Evolutionary conservation across 2,329 filamentous ascomycete genomes (phyloP).

Genomic region (Fusarium sp.): DNA sequence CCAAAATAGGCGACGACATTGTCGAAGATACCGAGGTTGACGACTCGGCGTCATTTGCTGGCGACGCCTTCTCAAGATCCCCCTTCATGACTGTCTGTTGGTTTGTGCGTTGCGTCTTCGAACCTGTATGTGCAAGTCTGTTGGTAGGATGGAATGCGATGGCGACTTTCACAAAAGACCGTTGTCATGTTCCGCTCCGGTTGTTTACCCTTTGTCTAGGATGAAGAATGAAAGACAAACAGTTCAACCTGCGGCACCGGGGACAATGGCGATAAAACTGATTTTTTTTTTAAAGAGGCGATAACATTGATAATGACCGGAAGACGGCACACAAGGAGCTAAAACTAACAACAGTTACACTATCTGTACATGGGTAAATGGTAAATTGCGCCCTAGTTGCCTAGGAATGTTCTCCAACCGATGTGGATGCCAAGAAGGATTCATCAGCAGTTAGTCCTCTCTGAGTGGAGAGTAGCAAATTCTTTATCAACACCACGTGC

Average conservation of each 20-base stretch:
- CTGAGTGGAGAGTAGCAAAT: slow-evolving; percentile 35
- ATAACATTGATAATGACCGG: slow-evolving; percentile 9
- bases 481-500: slow-evolving; percentile 28
- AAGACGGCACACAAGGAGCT: slow-evolving; percentile 23
- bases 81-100: slow-evolving; percentile 32
- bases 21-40: slow-evolving; percentile 33
- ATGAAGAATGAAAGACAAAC: neutral
- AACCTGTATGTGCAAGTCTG: neutral
- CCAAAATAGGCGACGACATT: slow-evolving; percentile 41
- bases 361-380: slow-evolving; percentile 22
- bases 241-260: neutral
- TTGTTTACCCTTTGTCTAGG: neutral
- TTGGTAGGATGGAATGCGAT: slow-evolving; percentile 5
- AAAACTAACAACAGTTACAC: slow-evolving; percentile 8
- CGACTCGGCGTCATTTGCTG: slow-evolving; percentile 28
- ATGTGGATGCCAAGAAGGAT: slow-evolving; percentile 3
- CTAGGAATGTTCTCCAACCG: slow-evolving; percentile 2
- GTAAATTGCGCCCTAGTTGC: slow-evolving; percentile 18
- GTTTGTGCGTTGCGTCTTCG: neutral
- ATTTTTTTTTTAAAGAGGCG: neutral
- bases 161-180: slow-evolving; percentile 20
- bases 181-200: slow-evolving; percentile 20
- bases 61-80: slow-evolving; percentile 41
- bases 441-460: slow-evolving; percentile 10
- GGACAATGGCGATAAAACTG: neutral